Conservation (phyloP, 768 basidiomycete species). For the Brasilioporus rufonigricans region DNA sequence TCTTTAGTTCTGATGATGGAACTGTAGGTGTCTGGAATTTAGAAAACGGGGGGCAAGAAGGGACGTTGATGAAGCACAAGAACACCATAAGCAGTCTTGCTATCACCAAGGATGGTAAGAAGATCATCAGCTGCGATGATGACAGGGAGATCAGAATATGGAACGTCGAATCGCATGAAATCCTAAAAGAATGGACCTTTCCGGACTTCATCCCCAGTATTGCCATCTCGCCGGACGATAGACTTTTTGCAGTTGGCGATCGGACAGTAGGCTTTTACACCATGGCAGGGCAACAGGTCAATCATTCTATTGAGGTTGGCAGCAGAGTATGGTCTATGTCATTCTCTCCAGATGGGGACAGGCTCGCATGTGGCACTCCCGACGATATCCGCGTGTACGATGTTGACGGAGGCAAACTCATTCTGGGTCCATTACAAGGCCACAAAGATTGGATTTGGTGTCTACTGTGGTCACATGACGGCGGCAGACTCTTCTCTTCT, state of each 20-base stretch:
- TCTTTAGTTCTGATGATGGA: background rate
- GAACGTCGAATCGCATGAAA: background rate
- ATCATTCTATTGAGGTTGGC: background rate
- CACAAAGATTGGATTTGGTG: background rate
- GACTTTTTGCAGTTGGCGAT: background rate
- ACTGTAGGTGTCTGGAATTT: no score
- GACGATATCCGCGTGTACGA: background rate
- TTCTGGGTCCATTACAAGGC: background rate
- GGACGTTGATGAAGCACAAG: no score
- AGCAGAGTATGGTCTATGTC: background rate
- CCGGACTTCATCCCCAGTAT: background rate
- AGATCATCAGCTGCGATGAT: background rate
- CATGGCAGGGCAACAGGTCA: background rate
- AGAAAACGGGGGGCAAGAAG: no score
- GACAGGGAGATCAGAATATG: background rate
- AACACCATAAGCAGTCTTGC: background rate
- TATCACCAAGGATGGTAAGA: background rate
- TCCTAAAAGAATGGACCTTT: background rate
- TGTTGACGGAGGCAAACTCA: background rate
- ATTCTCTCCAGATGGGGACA: conserved; percentile 4
- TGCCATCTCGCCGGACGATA: background rate
- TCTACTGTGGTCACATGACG: background rate
- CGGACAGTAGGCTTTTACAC: background rate
- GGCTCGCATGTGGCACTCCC: background rate
- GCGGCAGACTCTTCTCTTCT: background rate